Evolutionary conservation across 805 yeast species (phyloP).

Genomic region (Cyberlindnera maritima): DNA sequence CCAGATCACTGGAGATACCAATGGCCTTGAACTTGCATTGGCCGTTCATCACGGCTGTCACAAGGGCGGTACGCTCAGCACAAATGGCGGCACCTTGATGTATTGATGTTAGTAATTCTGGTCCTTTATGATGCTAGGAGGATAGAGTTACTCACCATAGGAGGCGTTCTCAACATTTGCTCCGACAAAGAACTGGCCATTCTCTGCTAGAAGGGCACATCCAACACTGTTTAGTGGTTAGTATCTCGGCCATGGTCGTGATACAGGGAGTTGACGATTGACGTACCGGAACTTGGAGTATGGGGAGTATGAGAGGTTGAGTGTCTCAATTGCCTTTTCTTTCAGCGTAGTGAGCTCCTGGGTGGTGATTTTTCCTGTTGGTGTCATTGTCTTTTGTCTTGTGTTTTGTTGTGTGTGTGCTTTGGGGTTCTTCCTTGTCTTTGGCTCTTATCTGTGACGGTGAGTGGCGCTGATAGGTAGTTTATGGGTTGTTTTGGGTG

Average conservation of each 20-base stretch:
- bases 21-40: constrained; percentile 49
- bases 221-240: constrained; percentile 58
- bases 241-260: not conserved
- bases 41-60: constrained; percentile 50
- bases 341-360: constrained; percentile 30
- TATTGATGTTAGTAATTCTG: not conserved
- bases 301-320: constrained; percentile 45
- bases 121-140: not conserved
- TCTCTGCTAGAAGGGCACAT: constrained; percentile 57
- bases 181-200: constrained; percentile 56
- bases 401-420: not conserved
- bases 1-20: constrained; percentile 63
- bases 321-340: constrained; percentile 34
- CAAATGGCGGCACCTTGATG: constrained; percentile 55
- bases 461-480: no score
- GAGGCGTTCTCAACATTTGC: constrained; percentile 95
- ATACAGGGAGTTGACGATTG: no score
- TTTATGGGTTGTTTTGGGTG: no score
- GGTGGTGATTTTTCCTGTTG: constrained; percentile 13
- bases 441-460: no score
- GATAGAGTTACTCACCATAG: constrained; percentile 47
- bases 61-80: constrained; percentile 71
- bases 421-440: not conserved
- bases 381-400: not conserved
- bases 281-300: constrained; percentile 38